Conservation (phyloP, 2,329 filamentous ascomycete species). For the Pseudocercospora fuligena region DNA sequence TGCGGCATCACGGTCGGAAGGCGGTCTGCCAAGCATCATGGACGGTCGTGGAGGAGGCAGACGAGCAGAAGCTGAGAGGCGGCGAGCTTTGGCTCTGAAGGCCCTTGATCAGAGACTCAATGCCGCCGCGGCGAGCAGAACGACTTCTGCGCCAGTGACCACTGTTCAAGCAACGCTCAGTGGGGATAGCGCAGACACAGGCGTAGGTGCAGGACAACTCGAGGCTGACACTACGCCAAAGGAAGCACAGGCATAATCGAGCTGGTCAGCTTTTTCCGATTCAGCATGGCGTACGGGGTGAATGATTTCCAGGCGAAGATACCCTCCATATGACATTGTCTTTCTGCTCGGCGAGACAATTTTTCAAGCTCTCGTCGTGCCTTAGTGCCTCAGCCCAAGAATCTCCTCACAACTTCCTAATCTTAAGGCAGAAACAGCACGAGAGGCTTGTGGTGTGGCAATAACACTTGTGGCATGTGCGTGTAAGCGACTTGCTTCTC, state of each 20-base stretch:
- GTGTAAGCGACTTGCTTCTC: not conserved
- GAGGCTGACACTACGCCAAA: not conserved
- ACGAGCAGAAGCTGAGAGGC: constrained; percentile 85
- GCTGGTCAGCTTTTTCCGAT: not conserved
- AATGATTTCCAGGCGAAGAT: not conserved
- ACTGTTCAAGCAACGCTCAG: constrained; percentile 28
- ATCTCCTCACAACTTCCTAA: no score
- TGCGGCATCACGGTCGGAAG: constrained; percentile 68
- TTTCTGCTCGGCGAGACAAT: not conserved
- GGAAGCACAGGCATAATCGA: not conserved
- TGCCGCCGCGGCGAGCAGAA: constrained; percentile 64
- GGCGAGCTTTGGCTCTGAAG: constrained; percentile 85
- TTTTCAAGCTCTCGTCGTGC: not conserved
- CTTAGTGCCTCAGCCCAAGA: no score
- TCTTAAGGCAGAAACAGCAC: no score
- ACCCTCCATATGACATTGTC: not conserved
- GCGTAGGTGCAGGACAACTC: not conserved
- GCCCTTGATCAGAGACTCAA: constrained; percentile 90
- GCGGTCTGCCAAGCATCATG: constrained; percentile 64
- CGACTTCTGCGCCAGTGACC: constrained; percentile 24
- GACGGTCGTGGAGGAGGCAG: constrained; percentile 53
- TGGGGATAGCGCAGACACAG: constrained; percentile 4
- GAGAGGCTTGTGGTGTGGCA: not conserved
- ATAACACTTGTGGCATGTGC: not conserved
- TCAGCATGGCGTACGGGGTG: not conserved